Base-by-base conservation (phyloP, 2,329 filamentous ascomycete species). In the Epichloe gansuensis region DNA sequence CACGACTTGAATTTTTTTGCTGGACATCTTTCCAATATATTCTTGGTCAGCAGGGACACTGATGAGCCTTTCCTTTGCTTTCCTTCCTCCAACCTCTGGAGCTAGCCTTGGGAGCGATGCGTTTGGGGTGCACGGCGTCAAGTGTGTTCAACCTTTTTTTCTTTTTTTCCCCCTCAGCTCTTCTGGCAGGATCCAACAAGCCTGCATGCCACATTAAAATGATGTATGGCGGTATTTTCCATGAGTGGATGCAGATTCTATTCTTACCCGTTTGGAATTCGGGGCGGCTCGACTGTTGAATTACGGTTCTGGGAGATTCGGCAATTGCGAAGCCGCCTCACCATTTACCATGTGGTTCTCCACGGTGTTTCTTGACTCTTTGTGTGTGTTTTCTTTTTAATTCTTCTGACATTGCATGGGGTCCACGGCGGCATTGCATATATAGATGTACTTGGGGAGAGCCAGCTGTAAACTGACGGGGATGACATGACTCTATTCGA, bases 121-220 rank as follows among this genome's bases (percentile, higher is more conserved):
- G 28, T 31, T 31, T 21, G 31, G 17, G 17, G 12, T 35, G 34
- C 11, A 25, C 13, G 41, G 21, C n/a, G 44, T 46, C 28, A 34
- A 8, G 6, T 34, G 4, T 50, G 17, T 31, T 37, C 12, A 15
- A 21, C 4, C 13, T 21, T 47, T 38, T 44, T 15, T 39, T 37
- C 2, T 21, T 21, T 21, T 21, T 21, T 21, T 21, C 2, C 2
- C 17, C 23, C 12, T 28, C 41, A 38, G 21, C 37, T 43, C 12
- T 39, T 52, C 35, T 34, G 37, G 25, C 45, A 41, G 34, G 42
- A 41, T 21, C 12, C n/a, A 35, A 23, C 25, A 48, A 31, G 15
- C 41, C 46, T 23, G 51, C 41, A 38, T 48, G 39, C 35, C 44
- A 42, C 50, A 47, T 52, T 52, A 52, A 37, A 52, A 42, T 52